Conservation (phyloP, 2,329 filamentous ascomycete species). For the Zymoseptoria pseudotritici region DNA sequence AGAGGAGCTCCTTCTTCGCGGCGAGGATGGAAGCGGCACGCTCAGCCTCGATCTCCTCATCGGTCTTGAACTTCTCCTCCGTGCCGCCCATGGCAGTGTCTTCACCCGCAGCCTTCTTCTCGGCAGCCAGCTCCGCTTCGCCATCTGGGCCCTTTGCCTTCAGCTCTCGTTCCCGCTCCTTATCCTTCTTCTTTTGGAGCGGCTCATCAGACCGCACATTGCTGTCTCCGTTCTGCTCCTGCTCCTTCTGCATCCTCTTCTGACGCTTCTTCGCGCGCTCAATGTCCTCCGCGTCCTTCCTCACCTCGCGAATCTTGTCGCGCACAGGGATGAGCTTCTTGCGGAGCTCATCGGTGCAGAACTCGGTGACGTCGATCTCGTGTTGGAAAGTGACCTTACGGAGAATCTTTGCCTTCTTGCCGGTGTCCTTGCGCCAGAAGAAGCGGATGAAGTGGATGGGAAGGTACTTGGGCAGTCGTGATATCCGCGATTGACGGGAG, state of each 20-base stretch:
- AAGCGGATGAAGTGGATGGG: constrained; percentile 97
- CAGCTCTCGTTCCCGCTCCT: constrained; percentile 43
- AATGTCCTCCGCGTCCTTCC: constrained; percentile 90
- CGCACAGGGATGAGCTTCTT: constrained; percentile 81
- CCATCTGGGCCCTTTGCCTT: constrained; percentile 26
- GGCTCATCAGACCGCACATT: constrained; percentile 50
- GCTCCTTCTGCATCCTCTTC: constrained; percentile 58
- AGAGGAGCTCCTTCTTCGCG: constrained; percentile 81
- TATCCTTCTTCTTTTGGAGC: constrained; percentile 83
- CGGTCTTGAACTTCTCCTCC: constrained; percentile 86
- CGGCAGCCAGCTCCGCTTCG: constrained; percentile 43
- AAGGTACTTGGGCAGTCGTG: constrained; percentile 86
- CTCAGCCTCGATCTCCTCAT: constrained; percentile 86
- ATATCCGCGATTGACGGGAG: constrained; percentile 85
- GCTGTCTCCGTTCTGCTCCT: constrained; percentile 40
- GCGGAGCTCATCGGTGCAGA: constrained; percentile 85
- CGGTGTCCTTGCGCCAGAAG: constrained; percentile 90
- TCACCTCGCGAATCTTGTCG: constrained; percentile 89
- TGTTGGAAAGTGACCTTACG: constrained; percentile 94
- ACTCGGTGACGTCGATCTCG: constrained; percentile 88
- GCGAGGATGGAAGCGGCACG: constrained; percentile 64
- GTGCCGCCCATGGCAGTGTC: constrained; percentile 69
- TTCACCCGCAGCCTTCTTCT: constrained; percentile 40
- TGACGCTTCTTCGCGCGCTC: constrained; percentile 87
- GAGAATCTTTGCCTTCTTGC: constrained; percentile 99